phyloP scores from a whole-genome alignment of 2,329 filamentous ascomycete genomes.

The Cladosporium halotolerans region DNA sequence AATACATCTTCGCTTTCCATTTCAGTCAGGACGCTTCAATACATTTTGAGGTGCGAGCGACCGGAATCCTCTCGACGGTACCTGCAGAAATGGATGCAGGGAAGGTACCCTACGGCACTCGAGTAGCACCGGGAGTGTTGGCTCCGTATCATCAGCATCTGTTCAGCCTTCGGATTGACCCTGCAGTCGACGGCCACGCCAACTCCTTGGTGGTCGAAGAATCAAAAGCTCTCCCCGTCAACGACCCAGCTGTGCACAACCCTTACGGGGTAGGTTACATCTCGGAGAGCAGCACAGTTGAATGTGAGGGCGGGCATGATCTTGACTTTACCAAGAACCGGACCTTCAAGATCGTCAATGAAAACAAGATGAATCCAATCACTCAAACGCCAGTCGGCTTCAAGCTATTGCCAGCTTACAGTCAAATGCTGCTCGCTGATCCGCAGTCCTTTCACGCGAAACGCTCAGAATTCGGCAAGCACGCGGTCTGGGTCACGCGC shows the following conservation, averaged over 20 bases:
- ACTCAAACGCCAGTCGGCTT: conserved; percentile 44
- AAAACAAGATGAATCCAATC: conserved; percentile 39
- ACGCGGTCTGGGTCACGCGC: conserved; percentile 50
- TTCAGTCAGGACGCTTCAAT: conserved; percentile 60
- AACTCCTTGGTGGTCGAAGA: conserved; percentile 52
- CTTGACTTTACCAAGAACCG: conserved; percentile 47
- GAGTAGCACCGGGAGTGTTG: conserved; percentile 58
- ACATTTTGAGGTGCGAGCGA: conserved; percentile 57
- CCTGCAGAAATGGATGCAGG: conserved; percentile 48
- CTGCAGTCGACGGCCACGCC: conserved; percentile 51
- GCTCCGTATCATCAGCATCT: conserved; percentile 68
- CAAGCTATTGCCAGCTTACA: conserved; percentile 43
- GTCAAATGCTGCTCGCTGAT: conserved; percentile 45
- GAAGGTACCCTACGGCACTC: conserved; percentile 47
- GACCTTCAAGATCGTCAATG: conserved; percentile 50
- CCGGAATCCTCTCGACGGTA: conserved; percentile 60
- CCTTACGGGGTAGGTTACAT: conserved; percentile 58
- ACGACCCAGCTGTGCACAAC: conserved; percentile 49
- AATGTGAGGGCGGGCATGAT: conserved; percentile 20
- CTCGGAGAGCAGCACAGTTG: conserved; percentile 35
- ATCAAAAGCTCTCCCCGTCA: conserved; percentile 38
- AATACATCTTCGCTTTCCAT: conserved; percentile 61
- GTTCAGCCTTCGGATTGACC: conserved; percentile 60
- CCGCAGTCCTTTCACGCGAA: conserved; percentile 40
- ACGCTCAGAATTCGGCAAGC: conserved; percentile 44